Percentiles rank a stretch among this genome's conserved stretches.
Evolutionary conservation across 2,329 filamentous ascomycete species (phyloP).

Genomic region (Fusarium subglutinans): DNA sequence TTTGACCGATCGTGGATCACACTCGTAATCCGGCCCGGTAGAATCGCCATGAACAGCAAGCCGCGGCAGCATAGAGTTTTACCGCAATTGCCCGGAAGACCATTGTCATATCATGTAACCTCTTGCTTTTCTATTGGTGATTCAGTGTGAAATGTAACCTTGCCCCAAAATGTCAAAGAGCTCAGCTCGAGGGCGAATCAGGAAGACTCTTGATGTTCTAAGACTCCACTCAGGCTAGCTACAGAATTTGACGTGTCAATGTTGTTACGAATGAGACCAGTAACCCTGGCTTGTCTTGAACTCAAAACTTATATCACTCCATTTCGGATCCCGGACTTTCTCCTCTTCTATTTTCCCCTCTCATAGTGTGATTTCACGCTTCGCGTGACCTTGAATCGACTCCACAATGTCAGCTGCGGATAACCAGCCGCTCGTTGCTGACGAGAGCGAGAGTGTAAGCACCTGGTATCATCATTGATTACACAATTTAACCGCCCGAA

Average conservation of each 20-base stretch:
- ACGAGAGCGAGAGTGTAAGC: background rate
- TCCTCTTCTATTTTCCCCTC: background rate
- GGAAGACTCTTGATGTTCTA: no score
- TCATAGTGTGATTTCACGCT: no score
- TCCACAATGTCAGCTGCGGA: background rate
- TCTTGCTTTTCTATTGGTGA: background rate
- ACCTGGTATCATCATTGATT: no score
- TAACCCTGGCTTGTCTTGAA: background rate
- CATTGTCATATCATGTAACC: background rate
- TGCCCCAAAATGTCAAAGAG: no score
- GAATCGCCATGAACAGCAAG: background rate
- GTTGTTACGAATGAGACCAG: background rate
- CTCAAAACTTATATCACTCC: background rate
- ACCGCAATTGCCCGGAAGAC: background rate
- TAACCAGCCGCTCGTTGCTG: constrained; percentile 5
- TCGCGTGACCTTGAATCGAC: no score
- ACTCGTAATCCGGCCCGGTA: background rate
- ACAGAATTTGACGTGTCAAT: background rate
- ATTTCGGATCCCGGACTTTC: no score
- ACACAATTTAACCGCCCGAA: no score
- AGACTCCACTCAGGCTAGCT: background rate
- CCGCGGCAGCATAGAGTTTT: background rate
- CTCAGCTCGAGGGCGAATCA: background rate
- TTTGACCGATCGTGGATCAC: background rate
- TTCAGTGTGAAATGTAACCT: background rate